Evolutionary conservation across 176 grass and related monocot genomes (phyloP).

Genomic region (Alopecurus myosuroides): DNA sequence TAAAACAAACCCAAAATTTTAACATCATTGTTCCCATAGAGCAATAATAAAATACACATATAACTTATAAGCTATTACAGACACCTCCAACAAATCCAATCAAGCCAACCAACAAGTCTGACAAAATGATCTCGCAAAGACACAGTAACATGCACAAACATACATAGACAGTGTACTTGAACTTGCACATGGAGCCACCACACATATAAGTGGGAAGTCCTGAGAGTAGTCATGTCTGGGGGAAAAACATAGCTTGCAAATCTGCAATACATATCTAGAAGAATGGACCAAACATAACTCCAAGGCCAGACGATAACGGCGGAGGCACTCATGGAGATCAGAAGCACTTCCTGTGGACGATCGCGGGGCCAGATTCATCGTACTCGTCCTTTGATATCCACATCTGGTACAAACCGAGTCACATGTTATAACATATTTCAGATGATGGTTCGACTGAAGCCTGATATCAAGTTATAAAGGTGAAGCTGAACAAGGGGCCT

Average conservation of each 20-base stretch:
- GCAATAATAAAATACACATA: not conserved
- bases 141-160: not conserved
- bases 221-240: slow-evolving; percentile 9
- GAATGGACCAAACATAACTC: slow-evolving; percentile 18
- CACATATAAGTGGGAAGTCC: not conserved
- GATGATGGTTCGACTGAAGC: not conserved
- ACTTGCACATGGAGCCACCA: slow-evolving; percentile 19
- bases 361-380: slow-evolving; percentile 57
- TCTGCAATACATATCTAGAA: slow-evolving; percentile 38
- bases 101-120: slow-evolving; percentile 26
- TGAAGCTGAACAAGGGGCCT: not conserved
- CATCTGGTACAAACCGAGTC: slow-evolving; percentile 36
- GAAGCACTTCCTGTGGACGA: slow-evolving; percentile 85
- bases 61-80: slow-evolving; percentile 26
- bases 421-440: slow-evolving; percentile 8
- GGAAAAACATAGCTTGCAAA: slow-evolving; percentile 30
- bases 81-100: slow-evolving; percentile 24
- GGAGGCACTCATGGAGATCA: not conserved
- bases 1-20: not conserved
- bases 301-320: not conserved
- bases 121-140: slow-evolving; percentile 20
- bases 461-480: not conserved
- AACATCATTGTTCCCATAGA: not conserved
- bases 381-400: slow-evolving; percentile 83
- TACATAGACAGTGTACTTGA: not conserved